phyloP scores from a whole-genome alignment of 2,329 filamentous ascomycete genomes.

The Xylariaceae sp. region DNA sequence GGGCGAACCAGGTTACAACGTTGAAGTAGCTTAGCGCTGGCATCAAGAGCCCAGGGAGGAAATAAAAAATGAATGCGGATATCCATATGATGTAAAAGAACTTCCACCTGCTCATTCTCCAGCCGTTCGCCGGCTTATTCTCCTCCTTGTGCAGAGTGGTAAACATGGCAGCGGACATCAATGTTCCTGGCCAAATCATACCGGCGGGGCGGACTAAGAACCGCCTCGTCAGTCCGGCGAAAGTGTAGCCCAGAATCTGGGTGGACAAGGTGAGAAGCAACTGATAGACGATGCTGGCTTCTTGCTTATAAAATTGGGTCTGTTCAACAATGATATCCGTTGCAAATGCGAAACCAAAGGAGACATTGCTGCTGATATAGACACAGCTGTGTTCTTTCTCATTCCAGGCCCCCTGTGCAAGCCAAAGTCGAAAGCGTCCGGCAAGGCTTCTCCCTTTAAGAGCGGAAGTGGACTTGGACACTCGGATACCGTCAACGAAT shows the following conservation, averaged over 20 bases:
- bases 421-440: constrained; percentile 66
- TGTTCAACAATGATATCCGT: constrained; percentile 91
- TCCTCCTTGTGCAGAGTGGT: constrained; percentile 82
- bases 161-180: constrained; percentile 90
- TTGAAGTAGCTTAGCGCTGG: constrained; percentile 88
- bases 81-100: constrained; percentile 80
- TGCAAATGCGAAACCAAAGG: constrained; percentile 86
- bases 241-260: constrained; percentile 83
- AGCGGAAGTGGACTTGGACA: constrained; percentile 5
- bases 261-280: constrained; percentile 82
- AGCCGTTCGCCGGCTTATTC: constrained; percentile 79
- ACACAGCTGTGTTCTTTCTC: constrained; percentile 88
- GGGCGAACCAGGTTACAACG: constrained; percentile 85
- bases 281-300: constrained; percentile 76
- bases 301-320: constrained; percentile 84
- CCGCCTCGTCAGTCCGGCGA: constrained; percentile 78
- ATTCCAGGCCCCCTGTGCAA: constrained; percentile 81
- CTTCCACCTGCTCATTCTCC: constrained; percentile 79
- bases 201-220: constrained; percentile 83
- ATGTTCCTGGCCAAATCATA: constrained; percentile 89
- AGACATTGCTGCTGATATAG: constrained; percentile 87
- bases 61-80: constrained; percentile 78
- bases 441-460: constrained; percentile 36
- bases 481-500: constrained; percentile 58
- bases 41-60: constrained; percentile 79